Percentiles rank a stretch among this genome's conserved stretches.
Conservation (phyloP, 192 early-diverging fungal genomes). For the Radiomyces spectabilis region DNA sequence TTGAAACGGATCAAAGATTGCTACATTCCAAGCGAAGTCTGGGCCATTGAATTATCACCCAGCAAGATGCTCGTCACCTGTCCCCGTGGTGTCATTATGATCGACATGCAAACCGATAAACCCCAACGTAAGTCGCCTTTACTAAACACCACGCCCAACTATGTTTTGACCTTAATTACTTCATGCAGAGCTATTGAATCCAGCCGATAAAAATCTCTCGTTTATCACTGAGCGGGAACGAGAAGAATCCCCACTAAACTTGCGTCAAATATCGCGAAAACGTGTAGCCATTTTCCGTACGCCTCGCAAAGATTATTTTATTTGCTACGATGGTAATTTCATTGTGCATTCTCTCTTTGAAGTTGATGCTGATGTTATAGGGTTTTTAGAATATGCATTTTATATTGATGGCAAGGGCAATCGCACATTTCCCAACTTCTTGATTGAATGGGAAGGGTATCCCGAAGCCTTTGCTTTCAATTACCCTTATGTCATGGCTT, state of each 20-base stretch:
- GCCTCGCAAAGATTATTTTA: constrained; percentile 65
- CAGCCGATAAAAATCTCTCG: constrained; percentile 64
- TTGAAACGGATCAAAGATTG: constrained; percentile 59
- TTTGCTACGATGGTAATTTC: constrained; percentile 82
- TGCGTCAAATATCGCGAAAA: constrained; percentile 39
- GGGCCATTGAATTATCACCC: constrained; percentile 73
- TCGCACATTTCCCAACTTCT: constrained; percentile 59
- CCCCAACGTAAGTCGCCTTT: constrained; percentile 47
- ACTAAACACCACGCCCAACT: background rate
- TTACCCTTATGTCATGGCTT: constrained; percentile 84
- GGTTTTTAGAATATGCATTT: constrained; percentile 74
- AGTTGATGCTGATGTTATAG: background rate
- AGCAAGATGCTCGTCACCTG: constrained; percentile 82
- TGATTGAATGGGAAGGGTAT: constrained; percentile 82
- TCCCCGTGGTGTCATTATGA: constrained; percentile 83
- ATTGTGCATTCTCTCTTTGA: background rate
- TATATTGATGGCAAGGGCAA: constrained; percentile 84
- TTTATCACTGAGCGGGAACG: constrained; percentile 76
- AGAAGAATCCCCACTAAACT: constrained; percentile 7
- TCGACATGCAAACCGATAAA: constrained; percentile 77
- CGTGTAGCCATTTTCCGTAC: constrained; percentile 79
- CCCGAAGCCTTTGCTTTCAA: constrained; percentile 77
- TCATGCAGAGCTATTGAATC: constrained; percentile 54
- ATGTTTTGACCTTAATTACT: constrained; percentile 32
- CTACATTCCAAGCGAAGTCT: constrained; percentile 87